Evolutionary conservation across 768 basidiomycete genomes (phyloP).

Genomic region (Termitomyces titanicus): DNA sequence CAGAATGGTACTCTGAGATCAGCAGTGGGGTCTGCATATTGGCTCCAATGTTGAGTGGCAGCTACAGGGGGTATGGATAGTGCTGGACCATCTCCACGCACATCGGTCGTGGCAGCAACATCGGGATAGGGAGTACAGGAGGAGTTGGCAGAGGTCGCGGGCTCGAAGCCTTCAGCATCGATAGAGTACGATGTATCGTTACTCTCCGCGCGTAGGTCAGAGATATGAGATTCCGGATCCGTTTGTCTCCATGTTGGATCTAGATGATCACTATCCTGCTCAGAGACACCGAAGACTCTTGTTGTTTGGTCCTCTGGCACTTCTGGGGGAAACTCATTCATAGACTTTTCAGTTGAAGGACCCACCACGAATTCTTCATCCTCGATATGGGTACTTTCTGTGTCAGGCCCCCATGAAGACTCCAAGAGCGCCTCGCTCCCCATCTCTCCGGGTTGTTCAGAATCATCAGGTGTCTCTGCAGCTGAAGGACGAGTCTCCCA

Average conservation of each 20-base stretch:
- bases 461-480: background rate
- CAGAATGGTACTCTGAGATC: slow-evolving; percentile 33
- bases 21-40: slow-evolving; percentile 38
- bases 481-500: background rate
- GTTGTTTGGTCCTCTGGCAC: background rate
- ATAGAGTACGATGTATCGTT: background rate
- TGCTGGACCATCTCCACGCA: background rate
- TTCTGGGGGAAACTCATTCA: background rate
- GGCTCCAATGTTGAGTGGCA: slow-evolving; percentile 34
- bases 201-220: background rate
- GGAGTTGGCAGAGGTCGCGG: background rate
- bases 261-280: background rate
- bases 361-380: background rate
- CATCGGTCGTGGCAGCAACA: background rate
- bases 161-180: background rate
- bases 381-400: background rate
- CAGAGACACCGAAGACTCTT: background rate
- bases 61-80: slow-evolving; percentile 17
- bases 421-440: no score
- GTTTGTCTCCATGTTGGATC: background rate
- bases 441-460: background rate
- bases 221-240: background rate
- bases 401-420: no score
- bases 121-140: background rate
- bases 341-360: background rate